Base-by-base conservation (phyloP, 2,329 filamentous ascomycete genomes). In the Didymellaceae sp. region DNA sequence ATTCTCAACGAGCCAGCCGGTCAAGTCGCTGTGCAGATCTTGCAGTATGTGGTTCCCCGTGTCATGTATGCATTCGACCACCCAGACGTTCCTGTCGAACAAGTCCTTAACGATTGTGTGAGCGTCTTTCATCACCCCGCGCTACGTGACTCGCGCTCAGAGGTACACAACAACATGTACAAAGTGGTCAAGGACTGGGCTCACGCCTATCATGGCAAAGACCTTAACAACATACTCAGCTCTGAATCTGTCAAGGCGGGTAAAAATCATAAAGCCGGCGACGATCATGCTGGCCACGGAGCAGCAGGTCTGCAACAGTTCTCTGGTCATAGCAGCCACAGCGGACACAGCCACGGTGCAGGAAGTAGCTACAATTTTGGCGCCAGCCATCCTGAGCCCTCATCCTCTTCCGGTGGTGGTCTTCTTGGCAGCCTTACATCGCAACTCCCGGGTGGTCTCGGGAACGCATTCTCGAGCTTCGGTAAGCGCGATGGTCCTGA, bases 31-130 rank as follows among this genome's bases (percentile, higher is more conserved):
- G 71, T 76, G 5, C 67, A 64, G 0, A 88, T 96, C 51, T 76
- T 97, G 18, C 86, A 95, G 78, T 97, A 96, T 64, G 85, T 89
- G 24, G 90, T 91, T 1, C 93, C 93, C 2, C 89, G 93, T 25
- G 78, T 97, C 38, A 80, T 99, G 16, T 96, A 93, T 68, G 93
- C 92, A 3, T 97, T 92, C 91, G 90, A 97, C 58, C 89, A 97
- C 69, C 84, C 88, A 2, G 85, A 87, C 33, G 86, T 96, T 0
- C 85, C 90, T 0, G 87, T 94, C 4, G 84, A 95, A 28, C 89
- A 95, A 72, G 88, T 97, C 0, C 80, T 92, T 55, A 80, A 90
- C 56, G 93, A 97, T 61, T 85, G 95, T 31, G 77, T 91, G 37
- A 84, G 84, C 18, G 86, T 90, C 9, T 96, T 97, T 77, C 94